Conservation (phyloP, 768 basidiomycete species). For the Mycena filopes region DNA sequence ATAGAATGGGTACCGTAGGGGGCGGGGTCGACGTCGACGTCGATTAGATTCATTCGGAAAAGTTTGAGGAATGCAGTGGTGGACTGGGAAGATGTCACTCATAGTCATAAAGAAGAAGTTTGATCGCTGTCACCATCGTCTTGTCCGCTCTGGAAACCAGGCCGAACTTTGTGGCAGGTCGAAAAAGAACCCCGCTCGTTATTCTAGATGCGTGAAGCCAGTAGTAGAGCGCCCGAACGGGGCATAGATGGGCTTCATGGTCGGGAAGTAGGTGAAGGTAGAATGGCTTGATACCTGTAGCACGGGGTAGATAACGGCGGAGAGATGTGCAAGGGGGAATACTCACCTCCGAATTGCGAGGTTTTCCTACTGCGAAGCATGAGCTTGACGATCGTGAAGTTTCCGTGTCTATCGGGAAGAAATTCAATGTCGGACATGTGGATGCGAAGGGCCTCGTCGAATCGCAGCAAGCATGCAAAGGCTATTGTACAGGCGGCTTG, state of each 20-base stretch:
- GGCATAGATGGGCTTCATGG: slow-evolving; percentile 44
- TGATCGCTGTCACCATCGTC: slow-evolving; percentile 34
- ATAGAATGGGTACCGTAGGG: slow-evolving; percentile 55
- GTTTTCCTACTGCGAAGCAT: slow-evolving; percentile 40
- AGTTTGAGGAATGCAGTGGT: slow-evolving; percentile 47
- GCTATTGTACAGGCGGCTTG: slow-evolving; percentile 43
- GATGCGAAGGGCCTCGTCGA: slow-evolving; percentile 48
- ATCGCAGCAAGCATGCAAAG: slow-evolving; percentile 44
- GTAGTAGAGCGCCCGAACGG: slow-evolving; percentile 43
- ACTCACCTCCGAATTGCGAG: slow-evolving; percentile 39
- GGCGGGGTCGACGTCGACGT: slow-evolving; percentile 47
- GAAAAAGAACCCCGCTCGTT: slow-evolving; percentile 45
- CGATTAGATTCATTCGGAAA: slow-evolving; percentile 52
- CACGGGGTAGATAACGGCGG: neutral
- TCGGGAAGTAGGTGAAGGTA: slow-evolving; percentile 35
- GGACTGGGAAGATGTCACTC: slow-evolving; percentile 35
- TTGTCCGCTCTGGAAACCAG: slow-evolving; percentile 30
- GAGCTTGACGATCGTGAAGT: slow-evolving; percentile 25
- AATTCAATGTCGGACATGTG: slow-evolving; percentile 36
- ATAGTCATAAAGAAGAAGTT: neutral
- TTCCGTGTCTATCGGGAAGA: neutral
- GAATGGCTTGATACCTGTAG: slow-evolving; percentile 46
- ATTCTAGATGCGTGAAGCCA: slow-evolving; percentile 41
- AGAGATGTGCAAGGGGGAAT: neutral
- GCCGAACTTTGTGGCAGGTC: slow-evolving; percentile 40